phyloP scores from a whole-genome alignment of 2,329 filamentous ascomycete species.

The Colletotrichum euphorbiae region DNA sequence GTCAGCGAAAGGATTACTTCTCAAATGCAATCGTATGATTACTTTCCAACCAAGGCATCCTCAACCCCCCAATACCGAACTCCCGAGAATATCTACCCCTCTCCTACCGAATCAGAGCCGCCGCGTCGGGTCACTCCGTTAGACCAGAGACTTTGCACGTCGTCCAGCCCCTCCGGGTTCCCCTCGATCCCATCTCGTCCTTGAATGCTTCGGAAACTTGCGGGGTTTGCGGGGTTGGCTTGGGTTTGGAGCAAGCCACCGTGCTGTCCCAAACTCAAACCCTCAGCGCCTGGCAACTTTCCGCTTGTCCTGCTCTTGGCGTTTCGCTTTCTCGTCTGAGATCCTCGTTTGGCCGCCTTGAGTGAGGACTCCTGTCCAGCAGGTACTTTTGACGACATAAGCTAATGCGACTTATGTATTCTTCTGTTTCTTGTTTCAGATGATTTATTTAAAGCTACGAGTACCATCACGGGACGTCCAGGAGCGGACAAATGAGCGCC shows the following conservation, averaged over 20 bases:
- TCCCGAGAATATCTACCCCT: neutral
- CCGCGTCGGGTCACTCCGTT: neutral
- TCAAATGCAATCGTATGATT: slow-evolving; percentile 3
- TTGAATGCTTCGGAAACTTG: slow-evolving; percentile 18
- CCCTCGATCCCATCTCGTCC: slow-evolving; percentile 17
- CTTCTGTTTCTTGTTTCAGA: neutral
- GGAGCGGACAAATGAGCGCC: too few relatives aligned
- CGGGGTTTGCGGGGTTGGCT: slow-evolving; percentile 33
- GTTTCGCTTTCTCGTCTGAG: slow-evolving; percentile 26
- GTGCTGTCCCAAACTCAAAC: neutral
- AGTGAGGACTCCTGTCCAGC: neutral
- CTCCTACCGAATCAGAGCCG: slow-evolving; percentile 12
- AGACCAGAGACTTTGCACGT: neutral
- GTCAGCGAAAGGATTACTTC: neutral
- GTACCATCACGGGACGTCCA: neutral
- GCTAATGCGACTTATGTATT: neutral
- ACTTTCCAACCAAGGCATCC: neutral
- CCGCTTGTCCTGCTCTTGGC: slow-evolving; percentile 16
- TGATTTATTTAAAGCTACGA: neutral
- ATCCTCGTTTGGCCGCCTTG: neutral
- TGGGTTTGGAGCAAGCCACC: neutral
- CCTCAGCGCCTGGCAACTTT: slow-evolving; percentile 1
- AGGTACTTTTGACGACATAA: neutral
- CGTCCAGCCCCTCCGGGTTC: slow-evolving; percentile 4
- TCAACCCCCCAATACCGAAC: neutral